Evolutionary conservation across 345 rosid genomes (phyloP).

Genomic region (Camelina laxa): DNA sequence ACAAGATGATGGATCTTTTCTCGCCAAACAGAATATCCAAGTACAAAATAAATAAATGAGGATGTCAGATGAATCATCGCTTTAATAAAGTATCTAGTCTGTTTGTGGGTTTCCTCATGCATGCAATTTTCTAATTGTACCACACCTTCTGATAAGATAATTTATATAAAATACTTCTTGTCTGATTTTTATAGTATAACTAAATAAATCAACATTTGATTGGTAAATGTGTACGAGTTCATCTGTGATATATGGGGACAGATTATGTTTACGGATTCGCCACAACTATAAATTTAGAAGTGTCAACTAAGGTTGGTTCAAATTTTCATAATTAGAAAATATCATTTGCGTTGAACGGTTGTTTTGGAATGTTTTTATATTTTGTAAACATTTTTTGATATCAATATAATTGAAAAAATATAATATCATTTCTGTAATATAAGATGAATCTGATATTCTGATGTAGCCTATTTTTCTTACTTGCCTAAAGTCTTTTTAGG

Average conservation of each 20-base stretch:
- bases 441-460: not conserved
- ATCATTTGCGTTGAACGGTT: too few relatives aligned
- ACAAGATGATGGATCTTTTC: not conserved
- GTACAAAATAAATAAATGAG: not conserved
- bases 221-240: not conserved
- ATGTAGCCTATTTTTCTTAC: not conserved
- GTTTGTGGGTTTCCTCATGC: not conserved
- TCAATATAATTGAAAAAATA: too few relatives aligned
- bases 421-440: not conserved
- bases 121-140: not conserved
- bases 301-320: not conserved
- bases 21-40: not conserved
- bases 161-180: not conserved
- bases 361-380: too few relatives aligned
- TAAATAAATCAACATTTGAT: not conserved
- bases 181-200: not conserved
- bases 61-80: not conserved
- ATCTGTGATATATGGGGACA: not conserved
- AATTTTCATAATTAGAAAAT: not conserved
- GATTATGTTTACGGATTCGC: not conserved
- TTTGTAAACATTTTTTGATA: too few relatives aligned
- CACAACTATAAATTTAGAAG: not conserved
- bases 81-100: not conserved
- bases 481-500: not conserved
- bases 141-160: not conserved